phyloP scores from a whole-genome alignment of 352 stramenopile species.

The Phytophthora crassamura region DNA sequence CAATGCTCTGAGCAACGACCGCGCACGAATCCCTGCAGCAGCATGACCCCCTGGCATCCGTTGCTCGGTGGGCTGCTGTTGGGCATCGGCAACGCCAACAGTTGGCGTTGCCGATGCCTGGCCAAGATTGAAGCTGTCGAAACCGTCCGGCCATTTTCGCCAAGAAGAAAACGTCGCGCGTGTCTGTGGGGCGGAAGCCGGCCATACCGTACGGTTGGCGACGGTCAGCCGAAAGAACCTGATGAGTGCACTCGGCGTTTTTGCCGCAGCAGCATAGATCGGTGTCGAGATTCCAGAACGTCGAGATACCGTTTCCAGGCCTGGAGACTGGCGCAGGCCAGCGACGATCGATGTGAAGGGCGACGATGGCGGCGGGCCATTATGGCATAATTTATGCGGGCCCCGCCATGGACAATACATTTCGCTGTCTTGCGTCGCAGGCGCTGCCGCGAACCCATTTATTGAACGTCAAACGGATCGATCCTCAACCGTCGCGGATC shows the following conservation, averaged over 20 bases:
- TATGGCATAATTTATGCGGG: too few species aligned
- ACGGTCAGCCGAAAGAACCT: constrained; percentile 1
- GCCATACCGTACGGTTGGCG: background rate
- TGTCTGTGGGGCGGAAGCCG: constrained; percentile 9
- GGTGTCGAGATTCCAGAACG: constrained; percentile 1
- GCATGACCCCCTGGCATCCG: too few species aligned
- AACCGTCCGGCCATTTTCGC: too few species aligned
- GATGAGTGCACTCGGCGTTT: background rate
- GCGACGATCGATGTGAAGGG: too few species aligned
- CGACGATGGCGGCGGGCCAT: too few species aligned
- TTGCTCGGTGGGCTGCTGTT: too few species aligned
- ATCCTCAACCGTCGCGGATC: constrained; percentile 24
- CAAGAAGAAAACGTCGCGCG: constrained; percentile 8
- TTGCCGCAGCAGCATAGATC: constrained; percentile 19
- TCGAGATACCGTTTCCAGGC: background rate
- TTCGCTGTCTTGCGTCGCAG: constrained; percentile 12
- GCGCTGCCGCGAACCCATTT: background rate
- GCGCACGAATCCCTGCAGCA: too few species aligned
- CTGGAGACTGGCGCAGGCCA: background rate
- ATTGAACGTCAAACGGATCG: constrained; percentile 13
- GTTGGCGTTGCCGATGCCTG: too few species aligned
- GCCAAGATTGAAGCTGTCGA: too few species aligned
- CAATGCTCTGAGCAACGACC: too few species aligned
- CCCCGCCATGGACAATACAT: constrained; percentile 17
- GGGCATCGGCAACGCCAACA: too few species aligned